These are phyloP conservation scores for Gloeophyllum trabeum DNA, from an alignment of 768 basidiomycete species.

Conservation along the genomic window DNA sequence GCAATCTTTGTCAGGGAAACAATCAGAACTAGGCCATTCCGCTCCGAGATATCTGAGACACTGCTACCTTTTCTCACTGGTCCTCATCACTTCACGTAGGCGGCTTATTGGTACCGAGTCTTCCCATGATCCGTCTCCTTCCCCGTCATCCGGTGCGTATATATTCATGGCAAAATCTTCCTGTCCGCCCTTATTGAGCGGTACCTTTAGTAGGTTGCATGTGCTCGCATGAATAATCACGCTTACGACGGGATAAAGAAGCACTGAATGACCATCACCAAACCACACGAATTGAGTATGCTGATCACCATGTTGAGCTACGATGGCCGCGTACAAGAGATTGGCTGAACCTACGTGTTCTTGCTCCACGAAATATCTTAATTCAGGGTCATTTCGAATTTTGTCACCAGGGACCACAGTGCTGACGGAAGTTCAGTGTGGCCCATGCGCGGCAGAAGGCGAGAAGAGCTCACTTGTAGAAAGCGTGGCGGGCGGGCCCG, in stretches of 20 bases:
- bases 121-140: neutral
- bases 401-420: neutral
- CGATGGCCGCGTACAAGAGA: neutral
- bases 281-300: neutral
- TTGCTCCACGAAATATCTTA: neutral
- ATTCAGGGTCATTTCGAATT: neutral
- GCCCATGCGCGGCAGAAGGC: neutral
- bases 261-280: neutral
- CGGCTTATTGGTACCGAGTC: neutral
- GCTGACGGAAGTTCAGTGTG: neutral
- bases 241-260: neutral
- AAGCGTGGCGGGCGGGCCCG: neutral
- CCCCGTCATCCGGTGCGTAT: neutral
- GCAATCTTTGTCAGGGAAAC: constrained; percentile 16
- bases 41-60: neutral
- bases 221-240: neutral
- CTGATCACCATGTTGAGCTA: neutral
- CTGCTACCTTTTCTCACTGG: neutral
- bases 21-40: neutral
- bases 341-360: neutral
- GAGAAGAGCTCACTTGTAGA: neutral
- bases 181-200: neutral
- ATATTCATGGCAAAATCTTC: neutral
- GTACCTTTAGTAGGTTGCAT: neutral
- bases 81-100: neutral